These are phyloP conservation scores for Phytophthora meadii DNA, from an alignment of 352 stramenopile species.

Conservation along the genomic window DNA sequence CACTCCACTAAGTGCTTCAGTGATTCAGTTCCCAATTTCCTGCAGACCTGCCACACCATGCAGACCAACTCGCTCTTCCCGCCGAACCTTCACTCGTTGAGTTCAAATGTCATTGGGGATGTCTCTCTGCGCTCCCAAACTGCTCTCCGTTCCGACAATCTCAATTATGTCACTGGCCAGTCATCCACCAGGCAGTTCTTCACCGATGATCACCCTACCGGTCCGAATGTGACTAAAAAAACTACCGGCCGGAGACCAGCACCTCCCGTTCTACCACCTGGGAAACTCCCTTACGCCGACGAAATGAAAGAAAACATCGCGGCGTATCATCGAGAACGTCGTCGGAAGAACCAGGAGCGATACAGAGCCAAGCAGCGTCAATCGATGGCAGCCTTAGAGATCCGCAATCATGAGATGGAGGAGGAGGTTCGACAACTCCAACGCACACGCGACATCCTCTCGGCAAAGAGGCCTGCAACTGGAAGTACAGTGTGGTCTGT, in stretches of 20 bases:
- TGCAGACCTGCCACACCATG: conserved; percentile 4
- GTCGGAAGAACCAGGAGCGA: not conserved
- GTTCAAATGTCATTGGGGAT: conserved; percentile 2
- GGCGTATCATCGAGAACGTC: not conserved
- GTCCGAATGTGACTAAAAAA: not conserved
- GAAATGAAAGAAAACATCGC: not conserved
- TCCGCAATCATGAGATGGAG: not conserved
- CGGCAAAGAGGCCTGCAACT: not conserved
- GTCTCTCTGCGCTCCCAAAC: not conserved
- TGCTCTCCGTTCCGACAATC: not conserved
- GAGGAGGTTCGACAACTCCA: not conserved
- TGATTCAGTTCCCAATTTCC: conserved; percentile 8
- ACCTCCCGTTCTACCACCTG: not conserved
- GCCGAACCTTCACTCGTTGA: conserved; percentile 4
- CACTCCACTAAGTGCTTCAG: too few relatives aligned
- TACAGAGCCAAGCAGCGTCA: not conserved
- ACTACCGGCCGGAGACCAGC: not conserved
- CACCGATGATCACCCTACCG: not conserved
- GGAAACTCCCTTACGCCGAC: not conserved
- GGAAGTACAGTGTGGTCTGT: conserved; percentile 3
- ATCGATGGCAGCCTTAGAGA: not conserved
- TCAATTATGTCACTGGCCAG: not conserved
- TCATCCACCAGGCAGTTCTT: not conserved
- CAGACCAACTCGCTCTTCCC: not conserved
- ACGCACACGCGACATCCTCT: not conserved